Base-by-base conservation (phyloP, 2,329 filamentous ascomycete genomes). In the Penicillium decumbens region DNA sequence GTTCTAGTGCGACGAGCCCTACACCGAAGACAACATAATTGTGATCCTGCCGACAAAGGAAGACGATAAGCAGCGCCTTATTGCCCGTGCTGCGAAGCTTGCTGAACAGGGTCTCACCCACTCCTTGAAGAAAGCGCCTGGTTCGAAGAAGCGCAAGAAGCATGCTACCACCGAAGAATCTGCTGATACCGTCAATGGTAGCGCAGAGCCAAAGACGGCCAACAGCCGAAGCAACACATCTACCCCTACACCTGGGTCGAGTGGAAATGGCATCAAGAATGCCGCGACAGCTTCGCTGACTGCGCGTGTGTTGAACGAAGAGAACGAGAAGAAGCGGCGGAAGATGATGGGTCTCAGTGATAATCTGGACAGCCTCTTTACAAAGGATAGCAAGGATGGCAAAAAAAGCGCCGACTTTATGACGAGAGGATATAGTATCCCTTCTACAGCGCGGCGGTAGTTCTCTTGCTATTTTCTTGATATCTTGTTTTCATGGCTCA, bases 261-360 rank as follows among this genome's bases (percentile, higher is more conserved):
- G 69, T 24, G 53, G 57, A 4, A 72, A 77, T 45, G 83, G 85
- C 9, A 95, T 97, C 69, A 95, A 95, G 68, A 95, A 97, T 60
- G 77, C 88, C 0, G 81, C 88, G 47, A 93, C 93, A 0, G 91
- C 92, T 0, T 87, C 84, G 3, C 72, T 98, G 38, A 95, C 92
- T 0, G 88, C 87, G 0, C 90, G 85, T 59, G 91, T 98, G 0
- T 69, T 97, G 24, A 85, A 87, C 23, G 92, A 97, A 63, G 89
- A 96, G 67, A 87, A 92, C 43, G 83, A 87, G 62, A 79, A 81
- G 57, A 95, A 92, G 72, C 77, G 85, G 58, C 78, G 88, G 53
- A 95, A 88, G 64, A 62, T 89, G 65, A 62, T 89, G 59, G 83
- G 79, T 3, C 74, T 77, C 49, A 82, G 76, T 60, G 78, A 80